Conservation (phyloP, 192 early-diverging fungal genomes). For the Umbelopsis vinacea region DNA sequence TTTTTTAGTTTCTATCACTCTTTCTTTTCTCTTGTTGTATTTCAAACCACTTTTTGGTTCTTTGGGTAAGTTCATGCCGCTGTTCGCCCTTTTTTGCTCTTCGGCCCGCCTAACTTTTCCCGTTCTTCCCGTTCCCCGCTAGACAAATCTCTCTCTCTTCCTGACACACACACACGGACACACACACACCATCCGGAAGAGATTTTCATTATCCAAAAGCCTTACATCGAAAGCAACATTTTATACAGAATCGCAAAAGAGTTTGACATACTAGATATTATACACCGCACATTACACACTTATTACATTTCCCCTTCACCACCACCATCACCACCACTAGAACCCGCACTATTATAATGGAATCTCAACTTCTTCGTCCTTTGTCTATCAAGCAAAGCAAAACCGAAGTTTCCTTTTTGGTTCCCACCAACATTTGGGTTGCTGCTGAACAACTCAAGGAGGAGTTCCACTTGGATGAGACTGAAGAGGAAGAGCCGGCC, state of each 20-base stretch:
- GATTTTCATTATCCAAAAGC: constrained; percentile 17
- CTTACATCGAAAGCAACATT: neutral
- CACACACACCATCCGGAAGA: constrained; percentile 20
- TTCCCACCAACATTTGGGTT: constrained; percentile 87
- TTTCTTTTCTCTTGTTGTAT: constrained; percentile 25
- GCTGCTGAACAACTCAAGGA: constrained; percentile 86
- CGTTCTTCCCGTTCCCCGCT: neutral
- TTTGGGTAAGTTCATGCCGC: constrained; percentile 25
- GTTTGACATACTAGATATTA: constrained; percentile 17
- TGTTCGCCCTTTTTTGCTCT: no score
- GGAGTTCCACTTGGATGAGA: constrained; percentile 57
- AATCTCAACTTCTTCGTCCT: constrained; percentile 64
- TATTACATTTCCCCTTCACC: neutral
- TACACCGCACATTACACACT: neutral
- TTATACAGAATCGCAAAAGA: neutral
- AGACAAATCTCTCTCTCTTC: constrained; percentile 23
- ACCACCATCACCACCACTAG: constrained; percentile 15
- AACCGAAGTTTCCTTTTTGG: constrained; percentile 79
- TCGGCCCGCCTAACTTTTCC: no score
- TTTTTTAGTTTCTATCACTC: constrained; percentile 16
- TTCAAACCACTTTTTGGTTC: constrained; percentile 18
- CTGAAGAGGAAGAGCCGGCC: constrained; percentile 63
- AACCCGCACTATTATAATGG: constrained; percentile 28
- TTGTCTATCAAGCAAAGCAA: constrained; percentile 79
- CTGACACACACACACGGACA: constrained; percentile 20